Evolutionary conservation across 2,329 filamentous ascomycete species (phyloP), one percentile per base, ranked within the genome.

Genomic region (Pezicula rhizophila): DNA sequence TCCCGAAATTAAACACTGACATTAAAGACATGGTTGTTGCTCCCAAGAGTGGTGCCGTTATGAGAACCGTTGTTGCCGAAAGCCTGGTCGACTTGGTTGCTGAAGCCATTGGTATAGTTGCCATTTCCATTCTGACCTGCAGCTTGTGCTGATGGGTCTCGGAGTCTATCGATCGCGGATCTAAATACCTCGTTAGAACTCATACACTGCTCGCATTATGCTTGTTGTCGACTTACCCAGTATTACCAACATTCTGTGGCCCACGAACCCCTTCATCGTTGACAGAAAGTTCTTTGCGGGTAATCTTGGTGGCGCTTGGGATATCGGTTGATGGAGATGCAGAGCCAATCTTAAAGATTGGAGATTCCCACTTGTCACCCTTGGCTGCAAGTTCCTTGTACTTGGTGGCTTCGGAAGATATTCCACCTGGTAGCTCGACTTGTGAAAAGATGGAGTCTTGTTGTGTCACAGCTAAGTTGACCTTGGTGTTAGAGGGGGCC

Each of bases 351-450:
- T 82, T 85, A 74, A 99, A 99, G 62, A 99, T 82, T 8, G 92
- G 89, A 52, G 87, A 95, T 75, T 96, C 86, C 93, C 93, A 99
- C 68, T 83, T 85, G 48, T 96, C 87, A 46, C 93, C 93, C 80
- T 93, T 89, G 57, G 75, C 76, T 8, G 92, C 89, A 50, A 96
- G 77, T 18, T 96, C 82, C 72, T 83, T 89, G 78, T 95, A 97
- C 69, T 96, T 89, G 20, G 89, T 95, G 8, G 92, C 91, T 80
- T 96, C 96, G 72, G 82, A 84, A 59, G 87, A 93, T 66, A 96
- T 92, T 48, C 90, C 91, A 28, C 87, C 87, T 23, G 91, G 90
- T 5, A 99, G 77, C 49, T 84, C 78, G 64, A 99, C 84, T 64
- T 92, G 75, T 63, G 89, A 86, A 84, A 99, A 96, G 56, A 97